A percentile compares a stretch with the other conserved stretches of the same genome.
These are phyloP conservation scores for Aspergillus calidoustus DNA, from an alignment of 2,329 filamentous ascomycete species.

Conservation along the genomic window DNA sequence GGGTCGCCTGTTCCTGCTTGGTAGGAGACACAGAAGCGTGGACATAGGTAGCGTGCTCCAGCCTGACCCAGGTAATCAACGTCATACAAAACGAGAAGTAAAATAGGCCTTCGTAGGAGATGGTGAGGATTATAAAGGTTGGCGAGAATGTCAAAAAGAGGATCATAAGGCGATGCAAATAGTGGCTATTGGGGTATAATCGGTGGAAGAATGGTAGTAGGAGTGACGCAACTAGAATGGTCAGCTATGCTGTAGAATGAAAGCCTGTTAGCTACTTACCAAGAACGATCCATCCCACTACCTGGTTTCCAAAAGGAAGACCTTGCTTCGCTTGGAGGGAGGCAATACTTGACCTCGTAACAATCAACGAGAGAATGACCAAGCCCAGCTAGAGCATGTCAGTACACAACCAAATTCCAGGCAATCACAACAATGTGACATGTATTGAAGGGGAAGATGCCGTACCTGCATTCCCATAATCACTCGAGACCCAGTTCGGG, in stretches of 20 bases:
- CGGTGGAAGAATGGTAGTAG: conserved; percentile 80
- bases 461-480: conserved; percentile 54
- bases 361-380: conserved; percentile 77
- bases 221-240: conserved; percentile 67
- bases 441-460: not conserved
- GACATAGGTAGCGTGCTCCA: conserved; percentile 77
- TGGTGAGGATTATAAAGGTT: conserved; percentile 92
- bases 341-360: conserved; percentile 83
- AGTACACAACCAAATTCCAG: not conserved
- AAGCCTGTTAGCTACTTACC: conserved; percentile 52
- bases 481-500: conserved; percentile 42
- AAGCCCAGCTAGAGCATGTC: conserved; percentile 66
- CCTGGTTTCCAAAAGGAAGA: conserved; percentile 83
- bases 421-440: not conserved
- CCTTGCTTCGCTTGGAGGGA: conserved; percentile 85
- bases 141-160: conserved; percentile 93
- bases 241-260: conserved; percentile 13
- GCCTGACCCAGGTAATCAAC: conserved; percentile 84
- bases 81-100: conserved; percentile 87
- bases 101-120: conserved; percentile 96
- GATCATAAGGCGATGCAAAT: conserved; percentile 84
- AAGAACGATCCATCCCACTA: conserved; percentile 81
- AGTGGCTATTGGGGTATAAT: conserved; percentile 79
- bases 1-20: conserved; percentile 21
- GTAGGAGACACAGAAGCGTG: conserved; percentile 35